Percentiles rank a stretch among this genome's conserved stretches.
Conservation (phyloP, 164 flowering plant genomes). For the Saururus chinensis region DNA sequence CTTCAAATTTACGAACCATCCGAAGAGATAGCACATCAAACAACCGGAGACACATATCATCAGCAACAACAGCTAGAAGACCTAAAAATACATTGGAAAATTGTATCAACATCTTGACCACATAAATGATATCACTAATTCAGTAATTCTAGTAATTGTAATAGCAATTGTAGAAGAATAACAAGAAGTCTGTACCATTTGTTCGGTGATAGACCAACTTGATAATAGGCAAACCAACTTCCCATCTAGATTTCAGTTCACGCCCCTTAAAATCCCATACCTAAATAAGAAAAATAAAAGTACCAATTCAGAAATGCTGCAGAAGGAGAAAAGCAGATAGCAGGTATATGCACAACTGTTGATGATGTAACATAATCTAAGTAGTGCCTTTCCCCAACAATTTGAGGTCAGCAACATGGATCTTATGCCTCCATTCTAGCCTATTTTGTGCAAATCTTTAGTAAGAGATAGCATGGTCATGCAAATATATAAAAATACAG, state of each 20-base stretch:
- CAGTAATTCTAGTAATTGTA: too few species aligned
- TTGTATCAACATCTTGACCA: not conserved
- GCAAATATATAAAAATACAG: not conserved
- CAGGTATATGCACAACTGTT: not conserved
- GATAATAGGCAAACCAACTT: conserved; percentile 60
- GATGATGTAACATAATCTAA: too few species aligned
- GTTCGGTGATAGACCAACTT: conserved; percentile 72
- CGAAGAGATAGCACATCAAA: conserved; percentile 75
- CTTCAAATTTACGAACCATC: conserved; percentile 93
- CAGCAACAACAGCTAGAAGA: conserved; percentile 78
- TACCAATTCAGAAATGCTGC: not conserved
- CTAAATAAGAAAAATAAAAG: conserved; percentile 24
- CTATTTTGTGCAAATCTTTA: too few species aligned
- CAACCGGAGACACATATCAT: conserved; percentile 69
- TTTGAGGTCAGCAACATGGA: too few species aligned
- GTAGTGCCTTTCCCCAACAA: too few species aligned
- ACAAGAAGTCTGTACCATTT: conserved; percentile 43
- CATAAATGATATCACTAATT: not conserved
- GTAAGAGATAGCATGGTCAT: too few species aligned
- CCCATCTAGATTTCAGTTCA: conserved; percentile 68
- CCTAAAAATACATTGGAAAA: conserved; percentile 32
- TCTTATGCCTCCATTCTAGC: too few species aligned
- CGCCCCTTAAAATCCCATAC: conserved; percentile 92
- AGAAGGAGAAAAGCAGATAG: not conserved
- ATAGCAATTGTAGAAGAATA: not conserved